phyloP scores from a whole-genome alignment of 805 yeast genomes.

The Wickerhamomyces silvicola region DNA sequence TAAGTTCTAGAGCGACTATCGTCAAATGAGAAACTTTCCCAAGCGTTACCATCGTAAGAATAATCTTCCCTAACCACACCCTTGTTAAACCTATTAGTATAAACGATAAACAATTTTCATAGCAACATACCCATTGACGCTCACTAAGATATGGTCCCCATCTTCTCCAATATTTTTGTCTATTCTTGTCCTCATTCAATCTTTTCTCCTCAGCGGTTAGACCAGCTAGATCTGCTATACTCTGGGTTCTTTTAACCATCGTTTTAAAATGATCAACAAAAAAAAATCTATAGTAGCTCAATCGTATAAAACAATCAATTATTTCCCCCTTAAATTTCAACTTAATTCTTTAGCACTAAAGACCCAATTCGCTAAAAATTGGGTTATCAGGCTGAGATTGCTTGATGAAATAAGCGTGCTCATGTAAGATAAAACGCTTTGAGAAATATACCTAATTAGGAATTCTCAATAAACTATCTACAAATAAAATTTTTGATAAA shows the following conservation, averaged over 20 bases:
- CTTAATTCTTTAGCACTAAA: no score
- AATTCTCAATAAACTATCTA: no score
- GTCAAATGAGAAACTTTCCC: constrained; percentile 84
- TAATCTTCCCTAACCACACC: constrained; percentile 78
- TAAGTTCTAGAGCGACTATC: constrained; percentile 75
- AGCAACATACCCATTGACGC: constrained; percentile 58
- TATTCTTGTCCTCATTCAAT: constrained; percentile 26
- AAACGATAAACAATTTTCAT: neutral
- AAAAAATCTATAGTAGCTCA: no score
- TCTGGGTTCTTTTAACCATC: constrained; percentile 14
- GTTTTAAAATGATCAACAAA: no score
- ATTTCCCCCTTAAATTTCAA: no score
- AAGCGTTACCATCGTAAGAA: constrained; percentile 80
- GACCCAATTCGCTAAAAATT: no score
- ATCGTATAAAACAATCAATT: no score
- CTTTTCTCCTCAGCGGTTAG: constrained; percentile 29
- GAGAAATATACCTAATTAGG: no score
- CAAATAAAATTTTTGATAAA: no score
- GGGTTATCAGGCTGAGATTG: no score
- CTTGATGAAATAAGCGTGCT: no score
- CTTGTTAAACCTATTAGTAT: neutral
- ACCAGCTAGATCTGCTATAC: constrained; percentile 22
- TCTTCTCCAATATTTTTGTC: constrained; percentile 60
- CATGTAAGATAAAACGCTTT: no score
- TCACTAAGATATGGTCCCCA: constrained; percentile 94